Evolutionary conservation across 352 stramenopile species (phyloP).

Genomic region (Phytophthora constricta): DNA sequence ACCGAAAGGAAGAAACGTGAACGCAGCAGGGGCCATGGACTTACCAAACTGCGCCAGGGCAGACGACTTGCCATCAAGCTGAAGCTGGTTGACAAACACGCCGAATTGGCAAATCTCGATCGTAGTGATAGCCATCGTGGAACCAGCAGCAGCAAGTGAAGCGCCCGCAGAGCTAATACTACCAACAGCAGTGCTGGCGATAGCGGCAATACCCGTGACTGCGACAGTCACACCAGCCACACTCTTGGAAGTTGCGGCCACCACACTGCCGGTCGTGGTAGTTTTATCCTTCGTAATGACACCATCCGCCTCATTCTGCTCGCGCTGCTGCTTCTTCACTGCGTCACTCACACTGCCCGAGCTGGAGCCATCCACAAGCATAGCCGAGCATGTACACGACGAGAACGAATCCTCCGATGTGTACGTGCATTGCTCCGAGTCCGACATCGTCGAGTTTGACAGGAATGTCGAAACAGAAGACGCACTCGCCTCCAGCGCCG

Average conservation of each 20-base stretch:
- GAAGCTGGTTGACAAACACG: constrained; percentile 78
- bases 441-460: constrained; percentile 68
- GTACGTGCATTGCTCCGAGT: constrained; percentile 68
- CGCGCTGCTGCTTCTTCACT: constrained; percentile 68
- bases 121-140: constrained; percentile 73
- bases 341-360: constrained; percentile 49
- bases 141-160: constrained; percentile 57
- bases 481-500: constrained; percentile 44
- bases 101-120: constrained; percentile 85
- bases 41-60: constrained; percentile 75
- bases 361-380: constrained; percentile 49
- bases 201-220: constrained; percentile 70
- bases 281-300: constrained; percentile 77
- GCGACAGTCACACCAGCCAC: constrained; percentile 75
- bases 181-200: constrained; percentile 68
- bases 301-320: constrained; percentile 45
- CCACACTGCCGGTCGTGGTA: constrained; percentile 55
- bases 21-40: constrained; percentile 74
- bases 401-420: constrained; percentile 69
- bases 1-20: constrained; percentile 82
- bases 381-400: constrained; percentile 69
- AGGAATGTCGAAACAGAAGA: constrained; percentile 53
- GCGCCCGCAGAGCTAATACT: constrained; percentile 47
- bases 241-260: constrained; percentile 72
- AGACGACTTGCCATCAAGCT: constrained; percentile 76